Conservation (phyloP, 2,329 filamentous ascomycete genomes). For the Teratosphaeria nubilosa region DNA sequence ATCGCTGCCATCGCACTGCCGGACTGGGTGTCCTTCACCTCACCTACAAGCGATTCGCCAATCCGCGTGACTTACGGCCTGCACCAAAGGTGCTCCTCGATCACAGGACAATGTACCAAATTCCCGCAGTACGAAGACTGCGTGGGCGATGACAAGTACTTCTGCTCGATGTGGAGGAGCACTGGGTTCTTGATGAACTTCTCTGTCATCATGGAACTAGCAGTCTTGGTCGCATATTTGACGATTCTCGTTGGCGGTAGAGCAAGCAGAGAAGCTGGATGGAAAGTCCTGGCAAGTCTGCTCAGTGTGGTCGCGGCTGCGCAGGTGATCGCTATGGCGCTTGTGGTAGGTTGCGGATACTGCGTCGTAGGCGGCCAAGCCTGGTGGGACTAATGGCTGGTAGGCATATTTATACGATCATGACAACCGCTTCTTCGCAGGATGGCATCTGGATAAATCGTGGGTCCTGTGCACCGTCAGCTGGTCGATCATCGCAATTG, state of each 20-base stretch:
- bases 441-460: conserved; percentile 70
- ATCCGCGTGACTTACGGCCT: conserved; percentile 64
- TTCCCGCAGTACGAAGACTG: conserved; percentile 64
- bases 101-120: conserved; percentile 50
- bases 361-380: not conserved
- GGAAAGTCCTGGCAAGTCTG: conserved; percentile 62
- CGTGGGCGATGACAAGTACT: conserved; percentile 55
- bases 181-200: conserved; percentile 83
- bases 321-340: conserved; percentile 65
- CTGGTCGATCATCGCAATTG: conserved; percentile 46
- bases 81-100: conserved; percentile 66
- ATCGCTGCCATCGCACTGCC: conserved; percentile 59
- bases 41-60: conserved; percentile 30
- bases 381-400: conserved; percentile 1
- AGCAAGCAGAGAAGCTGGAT: conserved; percentile 68
- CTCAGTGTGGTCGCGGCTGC: conserved; percentile 56
- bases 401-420: conserved; percentile 77
- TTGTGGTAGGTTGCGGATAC: conserved; percentile 55
- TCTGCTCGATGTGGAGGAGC: conserved; percentile 87
- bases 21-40: conserved; percentile 55
- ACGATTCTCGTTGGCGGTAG: conserved; percentile 71
- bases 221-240: conserved; percentile 66
- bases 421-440: conserved; percentile 71
- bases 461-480: conserved; percentile 61
- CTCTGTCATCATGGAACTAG: conserved; percentile 70